Conservation (phyloP, 306 rosid genomes). For the Vicia villosa region DNA sequence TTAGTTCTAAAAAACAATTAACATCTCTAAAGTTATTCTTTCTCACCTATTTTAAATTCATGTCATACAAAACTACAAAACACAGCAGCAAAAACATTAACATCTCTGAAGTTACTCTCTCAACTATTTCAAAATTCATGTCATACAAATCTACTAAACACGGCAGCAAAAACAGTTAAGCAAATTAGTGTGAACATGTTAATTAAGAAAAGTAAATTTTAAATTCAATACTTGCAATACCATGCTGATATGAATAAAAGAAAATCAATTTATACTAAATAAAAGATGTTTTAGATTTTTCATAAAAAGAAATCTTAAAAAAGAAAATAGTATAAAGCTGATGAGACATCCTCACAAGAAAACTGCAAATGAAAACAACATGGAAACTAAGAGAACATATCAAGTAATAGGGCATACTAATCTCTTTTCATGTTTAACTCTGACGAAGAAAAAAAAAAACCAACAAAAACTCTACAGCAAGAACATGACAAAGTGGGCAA, state of each 20-base stretch:
- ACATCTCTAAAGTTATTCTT: slow-evolving; percentile 15
- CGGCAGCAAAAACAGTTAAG: not conserved
- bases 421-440: slow-evolving; percentile 1
- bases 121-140: not conserved
- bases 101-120: slow-evolving; percentile 14
- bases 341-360: slow-evolving; percentile 5
- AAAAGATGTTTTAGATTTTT: not conserved
- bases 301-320: not conserved
- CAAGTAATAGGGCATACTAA: not conserved
- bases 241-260: not conserved
- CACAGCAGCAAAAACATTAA: not conserved
- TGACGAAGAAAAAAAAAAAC: not conserved
- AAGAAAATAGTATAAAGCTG: not conserved
- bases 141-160: too few relatives aligned
- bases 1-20: not conserved
- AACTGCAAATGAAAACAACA: not conserved
- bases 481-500: not conserved
- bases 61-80: not conserved
- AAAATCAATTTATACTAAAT: slow-evolving; percentile 14
- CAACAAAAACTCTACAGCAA: not conserved
- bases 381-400: slow-evolving; percentile 3
- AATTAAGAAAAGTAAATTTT: not conserved
- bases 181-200: not conserved
- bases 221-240: not conserved
- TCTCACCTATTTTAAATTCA: not conserved